Percentiles rank a stretch among this genome's conserved stretches.
Conservation (phyloP, 495 filamentous ascomycete species). For the Delitschia confertaspora region DNA sequence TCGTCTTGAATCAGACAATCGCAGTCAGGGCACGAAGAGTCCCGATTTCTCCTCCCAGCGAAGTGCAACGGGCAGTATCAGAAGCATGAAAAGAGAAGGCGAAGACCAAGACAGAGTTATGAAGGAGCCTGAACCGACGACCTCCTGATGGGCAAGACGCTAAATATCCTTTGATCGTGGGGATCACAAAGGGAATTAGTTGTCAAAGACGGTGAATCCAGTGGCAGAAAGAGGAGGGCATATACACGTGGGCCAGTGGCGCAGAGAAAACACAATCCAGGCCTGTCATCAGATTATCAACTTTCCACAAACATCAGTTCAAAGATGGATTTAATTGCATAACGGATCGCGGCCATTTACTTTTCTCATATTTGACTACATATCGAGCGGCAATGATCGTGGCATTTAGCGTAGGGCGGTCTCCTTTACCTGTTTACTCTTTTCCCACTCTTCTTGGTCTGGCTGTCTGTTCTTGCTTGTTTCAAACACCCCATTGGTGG, state of each 20-base stretch:
- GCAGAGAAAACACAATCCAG: too few species aligned
- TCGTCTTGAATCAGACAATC: constrained; percentile 4
- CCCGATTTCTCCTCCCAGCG: constrained; percentile 22
- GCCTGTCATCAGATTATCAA: too few species aligned
- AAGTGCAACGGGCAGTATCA: constrained; percentile 17
- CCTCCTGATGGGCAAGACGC: constrained; percentile 2
- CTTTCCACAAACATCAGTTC: too few species aligned
- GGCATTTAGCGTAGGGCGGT: constrained; percentile 27
- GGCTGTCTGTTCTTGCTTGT: constrained; percentile 6
- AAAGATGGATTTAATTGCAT: too few species aligned
- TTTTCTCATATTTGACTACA: constrained; percentile 15
- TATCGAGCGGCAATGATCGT: constrained; percentile 26
- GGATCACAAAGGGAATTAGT: too few species aligned
- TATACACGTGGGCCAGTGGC: too few species aligned
- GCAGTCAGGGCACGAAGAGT: constrained; percentile 15
- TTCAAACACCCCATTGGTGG: constrained; percentile 23
- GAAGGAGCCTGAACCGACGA: neutral
- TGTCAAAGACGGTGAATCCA: too few species aligned
- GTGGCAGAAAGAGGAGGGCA: too few species aligned
- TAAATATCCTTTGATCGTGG: too few species aligned
- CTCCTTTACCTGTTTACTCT: constrained; percentile 5
- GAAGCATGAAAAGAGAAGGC: constrained; percentile 15
- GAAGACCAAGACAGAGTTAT: constrained; percentile 7
- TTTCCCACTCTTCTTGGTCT: constrained; percentile 2
- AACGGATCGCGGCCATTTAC: too few species aligned